Evolutionary conservation across 345 rosid genomes (phyloP).

Genomic region (Aegle marmelos): DNA sequence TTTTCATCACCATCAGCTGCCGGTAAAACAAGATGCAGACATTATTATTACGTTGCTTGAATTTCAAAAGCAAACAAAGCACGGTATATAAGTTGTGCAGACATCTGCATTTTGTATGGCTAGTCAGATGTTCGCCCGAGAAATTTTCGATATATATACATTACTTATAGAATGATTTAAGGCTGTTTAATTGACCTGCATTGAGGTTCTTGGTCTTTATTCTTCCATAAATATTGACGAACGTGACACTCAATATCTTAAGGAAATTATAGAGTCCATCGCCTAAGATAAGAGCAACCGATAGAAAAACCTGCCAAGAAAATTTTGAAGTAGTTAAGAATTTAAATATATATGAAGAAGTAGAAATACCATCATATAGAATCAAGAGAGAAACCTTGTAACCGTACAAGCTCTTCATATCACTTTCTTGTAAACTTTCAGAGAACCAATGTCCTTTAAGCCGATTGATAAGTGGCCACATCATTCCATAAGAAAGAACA

Average conservation of each 20-base stretch:
- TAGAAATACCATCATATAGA: no score
- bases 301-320: constrained; percentile 53
- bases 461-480: constrained; percentile 83
- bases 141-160: no score
- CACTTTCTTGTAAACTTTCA: constrained; percentile 52
- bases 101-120: no score
- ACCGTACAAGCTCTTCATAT: constrained; percentile 87
- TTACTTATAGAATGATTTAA: background rate
- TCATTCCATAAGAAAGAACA: constrained; percentile 68
- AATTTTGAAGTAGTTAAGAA: background rate
- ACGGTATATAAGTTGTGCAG: no score
- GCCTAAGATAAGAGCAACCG: constrained; percentile 85
- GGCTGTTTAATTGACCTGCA: constrained; percentile 12
- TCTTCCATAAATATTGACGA: constrained; percentile 44
- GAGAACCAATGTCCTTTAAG: constrained; percentile 83
- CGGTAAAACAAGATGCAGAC: background rate
- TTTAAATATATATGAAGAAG: background rate
- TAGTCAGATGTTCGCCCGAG: no score
- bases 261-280: constrained; percentile 90
- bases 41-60: background rate
- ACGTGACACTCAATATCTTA: constrained; percentile 54
- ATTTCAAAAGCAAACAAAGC: background rate
- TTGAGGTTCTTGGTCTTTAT: constrained; percentile 38
- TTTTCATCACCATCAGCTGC: constrained; percentile 21
- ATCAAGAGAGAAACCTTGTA: constrained; percentile 61